Conservation (phyloP, 2,329 filamentous ascomycete genomes). For the Pseudocercospora vitis region DNA sequence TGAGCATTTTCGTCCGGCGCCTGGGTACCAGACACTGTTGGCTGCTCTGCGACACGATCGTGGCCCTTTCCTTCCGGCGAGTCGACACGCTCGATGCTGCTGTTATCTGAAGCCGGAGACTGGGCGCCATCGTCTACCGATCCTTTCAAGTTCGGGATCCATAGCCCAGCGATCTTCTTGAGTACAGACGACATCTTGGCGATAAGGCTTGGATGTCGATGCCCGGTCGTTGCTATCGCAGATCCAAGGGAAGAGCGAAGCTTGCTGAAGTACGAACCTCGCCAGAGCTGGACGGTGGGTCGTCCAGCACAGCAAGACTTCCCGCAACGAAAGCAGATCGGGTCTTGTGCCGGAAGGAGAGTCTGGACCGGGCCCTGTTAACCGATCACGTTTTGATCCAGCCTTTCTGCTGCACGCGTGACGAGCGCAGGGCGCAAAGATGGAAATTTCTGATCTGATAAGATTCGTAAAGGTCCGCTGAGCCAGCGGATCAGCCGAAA, state of each 20-base stretch:
- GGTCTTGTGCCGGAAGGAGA: not conserved
- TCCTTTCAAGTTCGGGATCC: not conserved
- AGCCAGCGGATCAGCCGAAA: slow-evolving; percentile 2
- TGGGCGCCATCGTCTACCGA: not conserved
- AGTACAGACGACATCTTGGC: not conserved
- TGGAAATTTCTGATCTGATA: slow-evolving; percentile 1
- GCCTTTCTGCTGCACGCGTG: no score
- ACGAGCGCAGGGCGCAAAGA: no score
- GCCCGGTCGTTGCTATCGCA: not conserved
- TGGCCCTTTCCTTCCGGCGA: not conserved
- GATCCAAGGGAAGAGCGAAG: not conserved
- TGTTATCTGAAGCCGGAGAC: not conserved
- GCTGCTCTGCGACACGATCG: not conserved
- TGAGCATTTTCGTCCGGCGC: slow-evolving; percentile 30
- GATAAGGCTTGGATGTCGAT: not conserved
- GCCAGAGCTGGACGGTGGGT: no score
- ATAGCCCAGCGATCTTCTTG: not conserved
- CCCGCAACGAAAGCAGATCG: not conserved
- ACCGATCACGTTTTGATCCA: no score
- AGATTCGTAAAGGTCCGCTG: not conserved
- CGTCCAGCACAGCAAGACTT: no score
- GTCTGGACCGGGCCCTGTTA: not conserved
- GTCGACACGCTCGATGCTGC: slow-evolving; percentile 1
- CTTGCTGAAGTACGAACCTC: not conserved
- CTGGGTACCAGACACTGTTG: not conserved